Base-by-base conservation (phyloP, 768 basidiomycete genomes). In the Tricholomella constricta region DNA sequence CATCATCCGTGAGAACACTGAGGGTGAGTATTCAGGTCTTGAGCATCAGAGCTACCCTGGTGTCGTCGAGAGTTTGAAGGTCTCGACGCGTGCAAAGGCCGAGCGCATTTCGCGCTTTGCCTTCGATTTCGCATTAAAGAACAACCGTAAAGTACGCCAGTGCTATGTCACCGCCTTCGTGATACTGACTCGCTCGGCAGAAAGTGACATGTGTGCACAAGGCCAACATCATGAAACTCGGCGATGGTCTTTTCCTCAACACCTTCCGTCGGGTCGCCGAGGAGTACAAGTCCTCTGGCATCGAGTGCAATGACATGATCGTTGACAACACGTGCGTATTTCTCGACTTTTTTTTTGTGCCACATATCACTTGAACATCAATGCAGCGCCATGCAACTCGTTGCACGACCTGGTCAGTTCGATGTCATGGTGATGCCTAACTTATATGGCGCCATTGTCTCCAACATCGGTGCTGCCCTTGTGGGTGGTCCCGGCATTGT, bases 131-230 rank as follows among this genome's bases (percentile, higher is more conserved):
- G 97, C 97, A 38, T 76, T 97, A 58, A 98, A 97, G 82, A 99
- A 99, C 77, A 86, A 89, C 72, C 86, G 97, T 73, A 98, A 98
- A 86, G 94, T 88, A 51, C 46, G 75, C 56, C 48, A 26, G 32
- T 46, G 37, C 31, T 37, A 26, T 37, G 29, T 35, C 32, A 22
- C 11, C 22, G 27, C 23, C 31, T 51, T 41, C 10, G 17, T 6
- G 2, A 32, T 27, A 29, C 54, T 64, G 25, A 58, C 29, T 8
- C 50, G 23, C 34, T 48, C 56, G 42, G 2, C 62, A 96, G 94
- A 98, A 96, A 89, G 96, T 99, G 61, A 99, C 97, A 36, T 98
- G 95, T 67, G 94, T 99, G 40, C 97, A 99, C 85, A 99, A 99
- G 76, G 97, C 97, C 65, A 98, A 98, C 80, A 99, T 99, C 80